Base-by-base conservation (phyloP, 2,329 filamentous ascomycete species). In the Pseudogymnoascus sp. region DNA sequence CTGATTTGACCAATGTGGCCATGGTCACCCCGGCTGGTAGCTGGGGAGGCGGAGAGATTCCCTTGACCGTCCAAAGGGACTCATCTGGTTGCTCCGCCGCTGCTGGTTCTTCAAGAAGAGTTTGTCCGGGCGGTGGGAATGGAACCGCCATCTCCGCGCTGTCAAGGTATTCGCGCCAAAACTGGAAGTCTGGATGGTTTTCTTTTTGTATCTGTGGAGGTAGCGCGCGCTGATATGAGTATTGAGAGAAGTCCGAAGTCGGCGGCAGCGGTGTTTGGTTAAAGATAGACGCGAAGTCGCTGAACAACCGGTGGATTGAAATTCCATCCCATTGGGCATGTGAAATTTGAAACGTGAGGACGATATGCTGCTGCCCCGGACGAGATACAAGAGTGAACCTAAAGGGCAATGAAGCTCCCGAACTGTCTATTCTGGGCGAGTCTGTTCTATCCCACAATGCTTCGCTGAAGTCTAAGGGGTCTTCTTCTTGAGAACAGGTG, bases 1-100 rank as follows among this genome's bases (percentile, higher is more conserved):
- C 74, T 28, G 64, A 22, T 47, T 61, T 62, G n/a, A 63, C 35
- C 1, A 64, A 43, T 3, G 64, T 62, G 4, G 64, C 61, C 33
- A 60, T 50, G 6, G 64, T 64, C 25, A 61, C 20, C 6, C 50
- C 60, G 8, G 22, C 38, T 22, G 39, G 20, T 15, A 57, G 47
- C 12, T 25, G 47, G 25, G 47, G 47, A 22, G 38, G 18, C 11
- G 18, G 38, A 41, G 38, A 41, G 38, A 41, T 41, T 6, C 38
- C 38, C 18, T 41, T 41, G 38, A 41, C 38, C 38, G 38, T 41
- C 38, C 38, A 41, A 6, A 41, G 38, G 38, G 18, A 22, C 38
- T 41, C 37, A 2, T 38, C 15, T 41, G 38, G 11, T 41, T 41
- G 38, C 38, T 41, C 38, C 12, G 38, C 38, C 11, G 38, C 18